Base-by-base conservation (phyloP, 768 basidiomycete species). In the Tylopilus felleus region DNA sequence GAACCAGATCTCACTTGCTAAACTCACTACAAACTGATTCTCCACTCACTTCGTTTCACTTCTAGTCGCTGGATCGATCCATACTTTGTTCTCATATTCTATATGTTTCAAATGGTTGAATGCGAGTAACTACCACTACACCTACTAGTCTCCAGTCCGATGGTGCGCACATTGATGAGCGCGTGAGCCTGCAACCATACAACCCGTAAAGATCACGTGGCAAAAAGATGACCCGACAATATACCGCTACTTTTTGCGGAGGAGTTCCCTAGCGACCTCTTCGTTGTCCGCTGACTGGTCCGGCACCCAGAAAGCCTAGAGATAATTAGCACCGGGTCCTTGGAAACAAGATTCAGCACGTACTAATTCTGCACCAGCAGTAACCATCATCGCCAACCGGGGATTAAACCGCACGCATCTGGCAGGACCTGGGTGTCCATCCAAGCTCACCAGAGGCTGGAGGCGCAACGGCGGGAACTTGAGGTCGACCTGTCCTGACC, bases 331-430 rank as follows among this genome's bases (percentile, higher is more conserved):
- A 41, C 21, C 21, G 21, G 19, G 8, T 29, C 40, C n/a, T 43
- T 17, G 17, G 17, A 29, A 52, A 43, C 46, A 23, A 58, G 38
- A 58, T 22, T 1, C 23, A 56, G n/a, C 49, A 70, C 79, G 59
- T 60, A 94, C 95, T 75, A 97, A 67, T 66, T 95, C 92, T 55
- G 82, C 77, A 17, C 93, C 92, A 25, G 90, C 92, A 12, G 83
- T 83, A 53, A 82, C 85, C 77, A 98, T 78, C 93, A 98, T 96
- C 28, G 87, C 86, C 55, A 81, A 79, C 53, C 90, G 82, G 8
- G 95, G 94, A 67, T 97, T 98, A 68, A 95, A 96, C 62, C 77
- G 83, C 3, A 97, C 90, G 54, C 91, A 93, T 65, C 97, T 77
- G 22, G 86, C 81, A 28, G 91, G 87, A 5, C 90, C 90, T 1